phyloP scores from a whole-genome alignment of 2,329 filamentous ascomycete species.

The Microsporum audouinii region DNA sequence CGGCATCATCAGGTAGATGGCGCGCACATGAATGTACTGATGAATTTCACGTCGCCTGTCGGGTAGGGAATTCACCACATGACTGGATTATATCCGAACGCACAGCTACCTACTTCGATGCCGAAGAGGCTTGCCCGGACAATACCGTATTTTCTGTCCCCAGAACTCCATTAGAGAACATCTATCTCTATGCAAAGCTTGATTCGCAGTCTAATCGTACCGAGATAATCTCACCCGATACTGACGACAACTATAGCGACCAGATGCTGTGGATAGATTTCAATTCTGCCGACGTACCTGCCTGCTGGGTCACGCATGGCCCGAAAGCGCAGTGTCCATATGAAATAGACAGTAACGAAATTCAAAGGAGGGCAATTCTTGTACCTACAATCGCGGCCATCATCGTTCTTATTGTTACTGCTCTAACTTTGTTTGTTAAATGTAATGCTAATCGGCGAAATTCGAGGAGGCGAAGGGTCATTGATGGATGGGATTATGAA shows the following conservation, averaged over 20 bases:
- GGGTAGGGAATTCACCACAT: conserved; percentile 43
- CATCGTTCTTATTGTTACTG: conserved; percentile 50
- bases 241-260: conserved; percentile 2
- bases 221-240: background rate
- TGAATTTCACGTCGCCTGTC: conserved; percentile 46
- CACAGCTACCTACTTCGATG: conserved; percentile 34
- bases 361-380: conserved; percentile 41
- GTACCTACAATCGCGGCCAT: conserved; percentile 53
- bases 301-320: conserved; percentile 52
- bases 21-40: conserved; percentile 44
- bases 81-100: conserved; percentile 43
- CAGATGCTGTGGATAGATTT: conserved; percentile 47
- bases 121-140: conserved; percentile 38
- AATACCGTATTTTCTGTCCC: conserved; percentile 46
- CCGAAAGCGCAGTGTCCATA: conserved; percentile 50
- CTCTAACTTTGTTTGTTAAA: conserved; percentile 52
- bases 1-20: conserved; percentile 45
- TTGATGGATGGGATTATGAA: conserved; percentile 54
- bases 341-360: conserved; percentile 30
- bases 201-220: conserved; percentile 17
- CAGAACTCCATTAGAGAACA: conserved; percentile 52
- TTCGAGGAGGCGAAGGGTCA: conserved; percentile 40
- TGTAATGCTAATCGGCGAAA: conserved; percentile 50
- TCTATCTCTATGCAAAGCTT: conserved; percentile 41
- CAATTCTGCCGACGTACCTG: conserved; percentile 45